A percentile compares a stretch with the other conserved stretches of the same genome.
Evolutionary conservation across 1,139 yeast species (phyloP).

Genomic region (Yamadazyma siamensis): DNA sequence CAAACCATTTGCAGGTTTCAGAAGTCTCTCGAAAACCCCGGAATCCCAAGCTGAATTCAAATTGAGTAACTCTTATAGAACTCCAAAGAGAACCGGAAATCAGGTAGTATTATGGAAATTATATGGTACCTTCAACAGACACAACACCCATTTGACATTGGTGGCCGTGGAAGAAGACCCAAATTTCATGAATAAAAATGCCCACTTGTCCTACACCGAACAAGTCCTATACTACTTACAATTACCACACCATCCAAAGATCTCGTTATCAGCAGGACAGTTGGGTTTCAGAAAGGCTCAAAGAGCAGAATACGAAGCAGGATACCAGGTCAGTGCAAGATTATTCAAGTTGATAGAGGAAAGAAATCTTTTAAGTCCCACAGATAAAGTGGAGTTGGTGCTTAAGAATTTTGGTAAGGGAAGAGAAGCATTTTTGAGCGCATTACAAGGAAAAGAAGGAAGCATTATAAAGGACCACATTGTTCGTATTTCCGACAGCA

Average conservation of each 20-base stretch:
- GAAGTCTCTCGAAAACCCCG: slow-evolving; percentile 1
- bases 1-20: too few species aligned
- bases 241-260: slow-evolving; percentile 71
- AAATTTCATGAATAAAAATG: slow-evolving; percentile 55
- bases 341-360: slow-evolving; percentile 71
- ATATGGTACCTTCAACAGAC: slow-evolving; percentile 73
- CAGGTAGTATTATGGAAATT: slow-evolving; percentile 58
- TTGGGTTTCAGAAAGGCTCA: slow-evolving; percentile 76
- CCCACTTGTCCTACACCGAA: slow-evolving; percentile 62
- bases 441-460: slow-evolving; percentile 90
- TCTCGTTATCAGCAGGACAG: slow-evolving; percentile 68
- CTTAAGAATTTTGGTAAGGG: slow-evolving; percentile 86
- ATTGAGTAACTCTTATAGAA: slow-evolving; percentile 1
- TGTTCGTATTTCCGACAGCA: slow-evolving; percentile 69
- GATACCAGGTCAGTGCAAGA: slow-evolving; percentile 78
- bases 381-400: slow-evolving; percentile 65
- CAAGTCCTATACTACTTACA: slow-evolving; percentile 74
- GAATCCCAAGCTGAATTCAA: slow-evolving; percentile 2
- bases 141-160: slow-evolving; percentile 78
- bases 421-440: slow-evolving; percentile 80
- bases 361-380: slow-evolving; percentile 46
- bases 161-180: slow-evolving; percentile 69
- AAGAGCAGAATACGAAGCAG: slow-evolving; percentile 91
- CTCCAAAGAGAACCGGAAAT: slow-evolving; percentile 2
- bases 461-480: slow-evolving; percentile 59